Percentiles rank a stretch among this genome's conserved stretches.
Conservation (phyloP, 2,329 filamentous ascomycete species). For the Colletotrichum neosansevieriae region DNA sequence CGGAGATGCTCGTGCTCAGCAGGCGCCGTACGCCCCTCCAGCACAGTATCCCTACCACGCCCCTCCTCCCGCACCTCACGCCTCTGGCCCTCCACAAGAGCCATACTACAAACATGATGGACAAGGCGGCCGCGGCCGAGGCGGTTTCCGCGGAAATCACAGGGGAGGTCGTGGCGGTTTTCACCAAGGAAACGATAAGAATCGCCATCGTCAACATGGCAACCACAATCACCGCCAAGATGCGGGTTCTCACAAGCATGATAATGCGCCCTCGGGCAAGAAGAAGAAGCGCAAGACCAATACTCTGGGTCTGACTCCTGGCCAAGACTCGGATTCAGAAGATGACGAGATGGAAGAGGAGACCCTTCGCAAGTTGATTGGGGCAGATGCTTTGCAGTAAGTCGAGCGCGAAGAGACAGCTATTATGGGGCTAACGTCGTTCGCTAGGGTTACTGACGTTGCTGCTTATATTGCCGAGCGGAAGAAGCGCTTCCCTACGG, state of each 20-base stretch:
- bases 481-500: constrained; percentile 83
- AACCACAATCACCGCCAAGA: constrained; percentile 53
- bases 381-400: constrained; percentile 67
- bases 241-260: constrained; percentile 43
- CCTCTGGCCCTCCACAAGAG: constrained; percentile 48
- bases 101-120: constrained; percentile 48
- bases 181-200: constrained; percentile 47
- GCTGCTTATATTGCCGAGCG: constrained; percentile 85
- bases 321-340: constrained; percentile 72
- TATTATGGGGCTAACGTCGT: neutral
- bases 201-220: constrained; percentile 47
- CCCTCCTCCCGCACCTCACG: constrained; percentile 54
- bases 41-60: constrained; percentile 52
- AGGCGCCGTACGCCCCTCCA: constrained; percentile 46
- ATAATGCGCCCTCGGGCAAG: constrained; percentile 64
- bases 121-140: constrained; percentile 48
- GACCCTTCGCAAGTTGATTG: constrained; percentile 67
- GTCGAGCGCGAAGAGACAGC: constrained; percentile 42
- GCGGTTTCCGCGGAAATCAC: constrained; percentile 36
- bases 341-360: constrained; percentile 81
- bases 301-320: constrained; percentile 77
- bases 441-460: constrained; percentile 73
- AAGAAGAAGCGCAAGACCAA: constrained; percentile 81
- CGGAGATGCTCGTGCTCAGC: constrained; percentile 53
- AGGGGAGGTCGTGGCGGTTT: constrained; percentile 50